phyloP scores from a whole-genome alignment of 371 early-diverging fungal species.

The Circinella minor region DNA sequence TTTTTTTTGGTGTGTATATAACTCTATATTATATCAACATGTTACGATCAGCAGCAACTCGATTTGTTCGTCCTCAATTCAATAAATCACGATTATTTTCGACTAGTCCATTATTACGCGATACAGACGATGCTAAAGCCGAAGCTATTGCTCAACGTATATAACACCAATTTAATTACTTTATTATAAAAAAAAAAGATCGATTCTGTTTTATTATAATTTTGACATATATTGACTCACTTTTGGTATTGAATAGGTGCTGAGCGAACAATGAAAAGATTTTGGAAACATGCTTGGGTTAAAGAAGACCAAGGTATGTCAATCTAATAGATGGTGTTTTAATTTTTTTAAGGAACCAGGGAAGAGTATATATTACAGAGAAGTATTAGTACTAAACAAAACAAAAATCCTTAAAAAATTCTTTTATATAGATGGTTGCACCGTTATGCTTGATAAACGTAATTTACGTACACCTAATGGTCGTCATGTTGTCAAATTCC shows the following conservation, averaged over 20 bases:
- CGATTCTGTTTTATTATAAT: not conserved
- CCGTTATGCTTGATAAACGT: constrained; percentile 80
- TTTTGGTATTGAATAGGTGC: constrained; percentile 37
- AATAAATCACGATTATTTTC: constrained; percentile 9
- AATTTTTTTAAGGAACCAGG: not conserved
- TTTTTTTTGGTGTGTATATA: not conserved
- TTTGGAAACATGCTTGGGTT: constrained; percentile 76
- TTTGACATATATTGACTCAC: not conserved
- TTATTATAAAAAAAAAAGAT: not conserved
- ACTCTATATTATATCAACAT: not conserved
- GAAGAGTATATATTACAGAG: not conserved
- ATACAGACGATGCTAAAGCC: constrained; percentile 25
- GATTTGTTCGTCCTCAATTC: constrained; percentile 5
- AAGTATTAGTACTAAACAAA: no score
- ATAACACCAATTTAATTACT: not conserved
- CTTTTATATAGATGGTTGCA: constrained; percentile 47
- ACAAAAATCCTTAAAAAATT: no score
- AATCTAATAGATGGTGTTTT: not conserved
- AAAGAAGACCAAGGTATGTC: constrained; percentile 60
- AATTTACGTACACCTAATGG: constrained; percentile 81
- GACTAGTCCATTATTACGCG: not conserved
- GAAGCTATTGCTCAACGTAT: constrained; percentile 28
- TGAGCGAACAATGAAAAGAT: constrained; percentile 69
- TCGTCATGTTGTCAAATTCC: constrained; percentile 70
- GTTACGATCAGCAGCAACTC: not conserved